Evolutionary conservation across 495 filamentous ascomycete genomes (phyloP).

Genomic region (Chaetomidium leptoderma): DNA sequence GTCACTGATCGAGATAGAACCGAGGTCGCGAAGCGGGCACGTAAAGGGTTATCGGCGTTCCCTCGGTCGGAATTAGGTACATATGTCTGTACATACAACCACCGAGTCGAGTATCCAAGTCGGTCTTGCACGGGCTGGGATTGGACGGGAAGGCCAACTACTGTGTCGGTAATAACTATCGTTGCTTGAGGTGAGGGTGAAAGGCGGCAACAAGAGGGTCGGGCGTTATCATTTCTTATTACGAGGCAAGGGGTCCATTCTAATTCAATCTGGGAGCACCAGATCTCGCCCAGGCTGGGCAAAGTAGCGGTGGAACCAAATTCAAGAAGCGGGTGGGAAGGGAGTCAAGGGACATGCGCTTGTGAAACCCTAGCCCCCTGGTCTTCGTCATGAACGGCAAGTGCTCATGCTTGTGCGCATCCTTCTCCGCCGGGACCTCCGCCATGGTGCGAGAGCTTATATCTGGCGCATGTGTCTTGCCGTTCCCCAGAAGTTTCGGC

Average conservation of each 20-base stretch:
- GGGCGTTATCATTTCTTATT: conserved; percentile 20
- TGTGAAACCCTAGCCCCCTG: conserved; percentile 18
- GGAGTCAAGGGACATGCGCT: conserved; percentile 11
- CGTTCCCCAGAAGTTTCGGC: not conserved
- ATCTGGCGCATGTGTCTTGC: not conserved
- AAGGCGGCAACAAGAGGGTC: not conserved
- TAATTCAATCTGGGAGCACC: conserved; percentile 7
- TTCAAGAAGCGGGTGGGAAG: conserved; percentile 12
- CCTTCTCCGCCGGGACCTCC: not conserved
- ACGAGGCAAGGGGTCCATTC: conserved; percentile 9
- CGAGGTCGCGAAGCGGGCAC: not conserved
- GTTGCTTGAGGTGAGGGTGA: not conserved
- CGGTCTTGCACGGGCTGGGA: not conserved
- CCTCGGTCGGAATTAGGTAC: not conserved
- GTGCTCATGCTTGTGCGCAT: conserved; percentile 24
- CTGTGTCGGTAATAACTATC: not conserved
- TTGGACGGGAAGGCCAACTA: not conserved
- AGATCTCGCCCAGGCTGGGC: conserved; percentile 20
- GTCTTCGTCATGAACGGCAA: conserved; percentile 23
- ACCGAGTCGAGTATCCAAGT: not conserved
- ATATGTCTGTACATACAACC: not conserved
- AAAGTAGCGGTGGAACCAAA: conserved; percentile 27
- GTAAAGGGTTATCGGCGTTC: not conserved
- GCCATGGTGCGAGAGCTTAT: too few relatives aligned
- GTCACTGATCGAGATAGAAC: not conserved